Evolutionary conservation across 306 rosid genomes (phyloP).

Genomic region (Cyamopsis tetragonoloba): DNA sequence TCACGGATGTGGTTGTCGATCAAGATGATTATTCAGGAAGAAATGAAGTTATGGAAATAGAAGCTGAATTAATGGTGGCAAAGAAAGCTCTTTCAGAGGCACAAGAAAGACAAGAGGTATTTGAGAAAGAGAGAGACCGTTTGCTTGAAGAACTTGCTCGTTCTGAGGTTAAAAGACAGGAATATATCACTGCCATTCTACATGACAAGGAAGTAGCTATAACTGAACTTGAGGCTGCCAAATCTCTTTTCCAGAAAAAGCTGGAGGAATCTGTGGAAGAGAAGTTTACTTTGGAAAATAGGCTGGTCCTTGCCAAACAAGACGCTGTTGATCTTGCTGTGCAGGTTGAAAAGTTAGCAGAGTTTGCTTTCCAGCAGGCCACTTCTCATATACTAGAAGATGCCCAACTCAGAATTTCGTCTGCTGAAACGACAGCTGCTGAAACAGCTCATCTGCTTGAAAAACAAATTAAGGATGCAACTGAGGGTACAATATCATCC

Average conservation of each 20-base stretch:
- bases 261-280: constrained; percentile 60
- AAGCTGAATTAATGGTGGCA: constrained; percentile 37
- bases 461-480: constrained; percentile 59
- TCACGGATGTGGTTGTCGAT: constrained; percentile 38
- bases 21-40: constrained; percentile 33
- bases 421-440: constrained; percentile 72
- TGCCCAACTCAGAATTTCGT: constrained; percentile 61
- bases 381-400: constrained; percentile 74
- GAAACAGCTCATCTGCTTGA: constrained; percentile 59
- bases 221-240: constrained; percentile 62
- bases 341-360: constrained; percentile 72
- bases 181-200: constrained; percentile 48
- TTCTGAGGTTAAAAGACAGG: constrained; percentile 52
- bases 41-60: constrained; percentile 31
- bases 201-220: constrained; percentile 65
- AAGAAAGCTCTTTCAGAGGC: constrained; percentile 53
- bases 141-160: constrained; percentile 58
- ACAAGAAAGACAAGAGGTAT: constrained; percentile 41
- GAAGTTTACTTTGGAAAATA: constrained; percentile 56
- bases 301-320: constrained; percentile 66
- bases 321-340: constrained; percentile 78
- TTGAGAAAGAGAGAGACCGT: constrained; percentile 62
- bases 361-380: constrained; percentile 72
- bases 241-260: constrained; percentile 49
- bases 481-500: constrained; percentile 55